Evolutionary conservation across 305 asterid genomes (phyloP).

Genomic region (Fraxinus ornus): DNA sequence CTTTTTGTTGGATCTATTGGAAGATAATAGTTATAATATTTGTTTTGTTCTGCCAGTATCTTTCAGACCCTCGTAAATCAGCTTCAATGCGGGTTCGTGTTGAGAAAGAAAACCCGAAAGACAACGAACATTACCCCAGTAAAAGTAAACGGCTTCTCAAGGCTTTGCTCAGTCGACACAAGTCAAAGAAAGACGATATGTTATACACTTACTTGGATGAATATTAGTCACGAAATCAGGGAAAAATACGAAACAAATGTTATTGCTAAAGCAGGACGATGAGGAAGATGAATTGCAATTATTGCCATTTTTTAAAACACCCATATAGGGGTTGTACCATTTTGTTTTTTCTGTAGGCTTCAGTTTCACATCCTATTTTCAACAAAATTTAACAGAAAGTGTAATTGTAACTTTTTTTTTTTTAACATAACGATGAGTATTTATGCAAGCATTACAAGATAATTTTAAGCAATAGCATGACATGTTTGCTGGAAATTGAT

Average conservation of each 20-base stretch:
- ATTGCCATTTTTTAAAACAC: background rate
- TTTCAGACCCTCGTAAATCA: slow-evolving; percentile 72
- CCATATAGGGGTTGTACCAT: slow-evolving; percentile 22
- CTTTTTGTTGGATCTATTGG: background rate
- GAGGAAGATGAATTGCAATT: background rate
- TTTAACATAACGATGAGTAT: slow-evolving; percentile 26
- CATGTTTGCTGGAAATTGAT: background rate
- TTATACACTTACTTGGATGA: slow-evolving; percentile 85
- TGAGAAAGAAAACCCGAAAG: slow-evolving; percentile 56
- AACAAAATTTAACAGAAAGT: background rate
- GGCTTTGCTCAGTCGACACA: slow-evolving; percentile 79
- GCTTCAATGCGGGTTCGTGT: slow-evolving; percentile 68
- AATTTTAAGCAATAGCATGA: background rate
- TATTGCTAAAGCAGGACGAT: background rate
- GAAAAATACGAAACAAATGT: background rate
- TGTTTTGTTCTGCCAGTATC: slow-evolving; percentile 41
- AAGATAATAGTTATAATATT: background rate
- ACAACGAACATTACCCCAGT: slow-evolving; percentile 58
- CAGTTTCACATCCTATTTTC: slow-evolving; percentile 16
- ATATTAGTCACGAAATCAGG: slow-evolving; percentile 40
- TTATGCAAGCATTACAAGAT: slow-evolving; percentile 22
- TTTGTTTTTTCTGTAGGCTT: slow-evolving; percentile 19
- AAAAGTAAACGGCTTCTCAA: slow-evolving; percentile 88
- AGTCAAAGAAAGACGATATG: slow-evolving; percentile 84
- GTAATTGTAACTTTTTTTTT: slow-evolving; percentile 35